Base-by-base conservation (phyloP, 2,329 filamentous ascomycete species). In the Colletotrichum sp. region DNA sequence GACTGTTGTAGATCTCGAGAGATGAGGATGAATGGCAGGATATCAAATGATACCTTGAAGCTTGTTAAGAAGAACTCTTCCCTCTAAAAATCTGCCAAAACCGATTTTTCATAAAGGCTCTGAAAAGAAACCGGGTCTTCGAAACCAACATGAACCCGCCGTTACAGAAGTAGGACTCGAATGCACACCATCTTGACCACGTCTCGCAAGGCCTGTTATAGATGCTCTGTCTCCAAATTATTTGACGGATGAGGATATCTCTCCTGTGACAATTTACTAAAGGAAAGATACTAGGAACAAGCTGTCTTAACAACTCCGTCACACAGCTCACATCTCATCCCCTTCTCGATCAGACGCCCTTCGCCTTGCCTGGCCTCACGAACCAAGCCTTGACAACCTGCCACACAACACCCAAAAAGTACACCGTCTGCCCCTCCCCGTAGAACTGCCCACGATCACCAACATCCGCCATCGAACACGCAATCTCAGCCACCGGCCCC, bases 391-490 rank as follows among this genome's bases (percentile, higher is more conserved):
- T 84, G 65, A 88, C 26, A 60, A 87, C 76, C 78, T 84, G 81
- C 83, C 85, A 87, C 5, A 84, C 78, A 60, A 86, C 78, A 8
- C 82, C 82, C 24, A 86, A 7, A 26, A 81, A 80, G 52, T 84
- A 85, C 16, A 62, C 71, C 9, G 77, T 80, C 80, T 86, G 80
- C n/a, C 85, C 81, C 70, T 84, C 81, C 3, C 71, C 78, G 76
- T 90, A 90, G 65, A 83, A 78, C 79, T 89, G 86, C 3, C 82
- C 81, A 60, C 89, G 85, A 65, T 90, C 88, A 6, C 88, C 89
- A 10, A 89, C 87, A 24, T 90, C 89, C 2, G 86, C 85, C 81
- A 89, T 78, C 75, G 81, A 80, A 26, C 87, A 82, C 5, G 80
- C 85, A 60, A 89, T 78, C 79, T 91, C 89, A 12, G 84, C 88